A percentile compares a stretch with the other conserved stretches of the same genome.
These are phyloP conservation scores for Luzula sylvatica DNA, from an alignment of 176 grass and related monocot species.

Conservation along the genomic window DNA sequence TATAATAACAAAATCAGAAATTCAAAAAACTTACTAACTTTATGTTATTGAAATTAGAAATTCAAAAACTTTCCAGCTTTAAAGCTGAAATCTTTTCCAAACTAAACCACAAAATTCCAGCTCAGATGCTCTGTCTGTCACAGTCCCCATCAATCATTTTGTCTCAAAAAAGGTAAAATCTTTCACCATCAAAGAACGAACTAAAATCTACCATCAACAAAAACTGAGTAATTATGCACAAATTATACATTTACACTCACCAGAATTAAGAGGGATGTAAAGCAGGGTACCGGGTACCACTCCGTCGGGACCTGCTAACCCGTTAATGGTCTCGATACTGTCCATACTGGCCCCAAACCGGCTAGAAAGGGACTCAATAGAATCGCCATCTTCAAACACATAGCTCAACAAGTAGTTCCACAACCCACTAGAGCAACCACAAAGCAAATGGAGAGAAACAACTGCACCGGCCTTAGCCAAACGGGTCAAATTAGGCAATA, in stretches of 20 bases:
- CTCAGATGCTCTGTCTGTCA: slow-evolving; percentile 13
- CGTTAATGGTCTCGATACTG: slow-evolving; percentile 84
- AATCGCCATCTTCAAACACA: slow-evolving; percentile 66
- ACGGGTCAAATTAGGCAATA: slow-evolving; percentile 42
- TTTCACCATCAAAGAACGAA: background rate
- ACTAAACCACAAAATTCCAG: slow-evolving; percentile 3
- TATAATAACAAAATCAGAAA: slow-evolving; percentile 3
- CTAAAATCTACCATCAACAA: background rate
- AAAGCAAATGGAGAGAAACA: slow-evolving; percentile 78
- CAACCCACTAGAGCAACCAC: slow-evolving; percentile 72
- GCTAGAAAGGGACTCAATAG: slow-evolving; percentile 70
- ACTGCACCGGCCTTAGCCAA: slow-evolving; percentile 43
- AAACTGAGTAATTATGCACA: background rate
- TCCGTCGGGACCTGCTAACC: slow-evolving; percentile 57
- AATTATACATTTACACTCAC: slow-evolving; percentile 27
- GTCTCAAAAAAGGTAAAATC: background rate
- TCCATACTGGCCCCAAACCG: slow-evolving; percentile 97
- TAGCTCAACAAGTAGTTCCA: slow-evolving; percentile 98
- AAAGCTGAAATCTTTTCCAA: no score
- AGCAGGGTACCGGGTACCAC: slow-evolving; percentile 47
- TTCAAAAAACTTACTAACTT: background rate
- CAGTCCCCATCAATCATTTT: background rate
- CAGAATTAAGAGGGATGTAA: slow-evolving; percentile 93
- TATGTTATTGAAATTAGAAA: slow-evolving; percentile 6
- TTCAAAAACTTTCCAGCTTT: slow-evolving; percentile 2